A percentile compares a stretch with the other conserved stretches of the same genome.
phyloP scores from a whole-genome alignment of 305 asterid genomes.

The Ilex paraguariensis region DNA sequence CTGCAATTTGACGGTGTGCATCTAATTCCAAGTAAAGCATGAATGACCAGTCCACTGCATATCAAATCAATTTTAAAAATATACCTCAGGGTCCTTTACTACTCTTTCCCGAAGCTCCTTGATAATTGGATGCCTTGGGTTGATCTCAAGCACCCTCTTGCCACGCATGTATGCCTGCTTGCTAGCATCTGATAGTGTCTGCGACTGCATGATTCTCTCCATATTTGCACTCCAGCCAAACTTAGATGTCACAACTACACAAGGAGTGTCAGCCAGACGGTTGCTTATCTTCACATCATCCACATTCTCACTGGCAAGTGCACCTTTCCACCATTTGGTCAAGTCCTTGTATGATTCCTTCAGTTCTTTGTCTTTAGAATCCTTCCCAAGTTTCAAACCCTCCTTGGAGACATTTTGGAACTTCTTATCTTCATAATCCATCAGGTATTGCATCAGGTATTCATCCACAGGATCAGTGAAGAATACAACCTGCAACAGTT shows the following conservation, averaged over 20 bases:
- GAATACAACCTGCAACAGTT: constrained; percentile 52
- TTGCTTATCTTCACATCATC: constrained; percentile 94
- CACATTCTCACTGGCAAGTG: constrained; percentile 75
- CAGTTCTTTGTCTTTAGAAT: constrained; percentile 69
- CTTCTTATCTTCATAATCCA: constrained; percentile 92
- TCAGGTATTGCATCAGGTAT: constrained; percentile 89
- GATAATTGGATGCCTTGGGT: constrained; percentile 91
- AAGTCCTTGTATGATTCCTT: constrained; percentile 79
- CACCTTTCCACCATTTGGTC: constrained; percentile 94
- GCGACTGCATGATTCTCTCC: constrained; percentile 98
- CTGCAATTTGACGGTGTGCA: not conserved
- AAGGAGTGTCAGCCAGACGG: constrained; percentile 86
- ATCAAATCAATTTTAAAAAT: not conserved
- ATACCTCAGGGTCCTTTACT: constrained; percentile 68
- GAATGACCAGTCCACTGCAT: not conserved
- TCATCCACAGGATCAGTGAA: constrained; percentile 90
- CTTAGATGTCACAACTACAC: constrained; percentile 93
- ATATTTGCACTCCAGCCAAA: constrained; percentile 94
- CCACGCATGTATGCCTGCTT: constrained; percentile 96
- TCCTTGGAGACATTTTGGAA: constrained; percentile 96
- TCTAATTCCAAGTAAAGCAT: not conserved
- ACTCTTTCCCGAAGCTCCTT: constrained; percentile 88
- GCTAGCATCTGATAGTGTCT: constrained; percentile 80
- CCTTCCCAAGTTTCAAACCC: constrained; percentile 83
- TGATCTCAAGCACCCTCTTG: constrained; percentile 90